Conservation (phyloP, 768 basidiomycete species). For the Suillus tomentosus region DNA sequence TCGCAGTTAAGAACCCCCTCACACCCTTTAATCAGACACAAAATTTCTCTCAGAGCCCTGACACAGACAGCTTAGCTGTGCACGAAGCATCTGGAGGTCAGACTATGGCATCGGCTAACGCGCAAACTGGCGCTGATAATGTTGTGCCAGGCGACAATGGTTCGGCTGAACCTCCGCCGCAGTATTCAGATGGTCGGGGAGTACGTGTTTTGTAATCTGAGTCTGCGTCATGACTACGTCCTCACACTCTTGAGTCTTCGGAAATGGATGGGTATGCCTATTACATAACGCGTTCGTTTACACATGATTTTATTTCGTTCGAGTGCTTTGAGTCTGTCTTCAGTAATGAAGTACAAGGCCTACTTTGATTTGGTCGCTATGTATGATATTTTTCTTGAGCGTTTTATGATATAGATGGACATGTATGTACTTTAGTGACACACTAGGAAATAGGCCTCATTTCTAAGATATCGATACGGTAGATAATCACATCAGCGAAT, state of each 20-base stretch:
- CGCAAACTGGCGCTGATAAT: constrained; percentile 66
- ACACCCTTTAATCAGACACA: not conserved
- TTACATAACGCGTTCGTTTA: not conserved
- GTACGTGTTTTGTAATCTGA: constrained; percentile 7
- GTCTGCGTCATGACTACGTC: not conserved
- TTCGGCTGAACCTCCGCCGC: constrained; percentile 74
- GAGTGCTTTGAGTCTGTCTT: not conserved
- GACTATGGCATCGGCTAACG: constrained; percentile 38
- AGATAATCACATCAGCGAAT: no score
- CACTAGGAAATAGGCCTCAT: not conserved
- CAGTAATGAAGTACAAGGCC: not conserved
- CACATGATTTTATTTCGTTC: not conserved
- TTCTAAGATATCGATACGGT: not conserved
- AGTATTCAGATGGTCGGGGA: constrained; percentile 59
- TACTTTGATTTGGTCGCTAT: not conserved
- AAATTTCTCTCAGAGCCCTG: constrained; percentile 19
- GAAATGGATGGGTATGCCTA: not conserved
- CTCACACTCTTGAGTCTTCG: not conserved
- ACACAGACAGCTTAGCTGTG: constrained; percentile 19
- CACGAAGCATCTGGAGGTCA: constrained; percentile 21
- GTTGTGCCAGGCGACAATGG: constrained; percentile 44
- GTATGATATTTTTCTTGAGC: not conserved
- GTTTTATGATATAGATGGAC: not conserved
- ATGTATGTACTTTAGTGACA: not conserved
- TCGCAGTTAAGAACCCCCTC: not conserved